Conservation (phyloP, 1,284 basidiomycete genomes). For the Ustilago tritici region DNA sequence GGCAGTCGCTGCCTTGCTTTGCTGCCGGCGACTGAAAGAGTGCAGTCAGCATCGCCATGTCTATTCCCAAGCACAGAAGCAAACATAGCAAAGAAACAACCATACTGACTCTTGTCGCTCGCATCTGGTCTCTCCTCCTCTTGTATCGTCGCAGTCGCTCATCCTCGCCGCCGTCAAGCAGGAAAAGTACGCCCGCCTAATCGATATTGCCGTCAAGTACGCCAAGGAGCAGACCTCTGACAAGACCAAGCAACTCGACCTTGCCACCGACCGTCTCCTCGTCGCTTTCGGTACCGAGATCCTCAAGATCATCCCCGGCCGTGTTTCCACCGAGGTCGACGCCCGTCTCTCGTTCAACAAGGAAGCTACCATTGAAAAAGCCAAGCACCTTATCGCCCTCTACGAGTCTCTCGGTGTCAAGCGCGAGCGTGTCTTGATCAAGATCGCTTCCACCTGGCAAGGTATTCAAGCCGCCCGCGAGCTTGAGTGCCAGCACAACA, state of each 20-base stretch:
- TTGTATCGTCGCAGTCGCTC: slow-evolving; percentile 66
- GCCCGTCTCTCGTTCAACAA: slow-evolving; percentile 97
- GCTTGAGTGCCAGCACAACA: slow-evolving; percentile 86
- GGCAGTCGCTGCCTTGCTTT: background rate
- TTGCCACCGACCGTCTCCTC: slow-evolving; percentile 88
- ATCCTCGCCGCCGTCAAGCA: slow-evolving; percentile 94
- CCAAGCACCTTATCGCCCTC: slow-evolving; percentile 86
- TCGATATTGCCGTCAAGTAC: slow-evolving; percentile 84
- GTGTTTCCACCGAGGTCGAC: slow-evolving; percentile 99
- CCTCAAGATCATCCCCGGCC: slow-evolving; percentile 92
- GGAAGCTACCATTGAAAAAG: slow-evolving; percentile 87
- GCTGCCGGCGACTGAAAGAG: background rate
- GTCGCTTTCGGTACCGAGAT: slow-evolving; percentile 98
- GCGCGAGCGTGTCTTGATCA: slow-evolving; percentile 92
- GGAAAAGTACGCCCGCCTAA: slow-evolving; percentile 83
- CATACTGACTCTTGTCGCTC: slow-evolving; percentile 4
- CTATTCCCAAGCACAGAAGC: background rate
- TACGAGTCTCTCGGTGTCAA: slow-evolving; percentile 91
- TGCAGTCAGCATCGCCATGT: background rate
- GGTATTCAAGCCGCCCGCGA: slow-evolving; percentile 98
- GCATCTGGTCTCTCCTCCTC: background rate
- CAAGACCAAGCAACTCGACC: slow-evolving; percentile 71
- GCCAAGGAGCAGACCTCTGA: slow-evolving; percentile 79
- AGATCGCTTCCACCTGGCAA: slow-evolving; percentile 99
- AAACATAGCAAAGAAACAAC: background rate